Percentiles rank a stretch among this genome's conserved stretches.
Evolutionary conservation across 176 grass and related monocot genomes (phyloP).

Genomic region (Oryza punctata): DNA sequence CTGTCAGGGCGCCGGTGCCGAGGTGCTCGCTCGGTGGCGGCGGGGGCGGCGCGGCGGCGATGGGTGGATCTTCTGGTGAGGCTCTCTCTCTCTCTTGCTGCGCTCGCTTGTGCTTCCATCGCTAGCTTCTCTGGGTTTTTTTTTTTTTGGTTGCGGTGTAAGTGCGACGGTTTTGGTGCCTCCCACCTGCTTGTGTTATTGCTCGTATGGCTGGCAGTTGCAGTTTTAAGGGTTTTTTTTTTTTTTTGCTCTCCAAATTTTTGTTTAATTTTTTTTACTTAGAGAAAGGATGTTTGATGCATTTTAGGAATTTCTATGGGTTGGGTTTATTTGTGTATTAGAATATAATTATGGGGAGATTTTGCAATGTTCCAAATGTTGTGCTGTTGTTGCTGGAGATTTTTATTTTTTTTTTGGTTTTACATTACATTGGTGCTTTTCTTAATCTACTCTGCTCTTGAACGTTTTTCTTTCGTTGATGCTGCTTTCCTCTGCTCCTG

Average conservation of each 20-base stretch:
- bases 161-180: background rate
- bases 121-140: too few relatives aligned
- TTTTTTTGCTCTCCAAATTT: too few relatives aligned
- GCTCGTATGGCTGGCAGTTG: too few relatives aligned
- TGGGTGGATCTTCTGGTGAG: constrained; percentile 49
- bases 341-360: background rate
- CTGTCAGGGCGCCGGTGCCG: constrained; percentile 35
- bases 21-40: constrained; percentile 27
- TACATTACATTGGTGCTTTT: background rate
- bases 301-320: background rate
- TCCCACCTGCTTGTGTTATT: background rate
- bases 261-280: background rate
- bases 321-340: background rate
- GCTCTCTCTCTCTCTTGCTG: background rate
- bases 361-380: background rate
- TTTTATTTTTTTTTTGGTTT: too few relatives aligned
- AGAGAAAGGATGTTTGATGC: background rate
- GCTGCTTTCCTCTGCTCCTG: background rate
- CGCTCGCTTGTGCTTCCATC: too few relatives aligned
- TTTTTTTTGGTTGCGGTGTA: background rate
- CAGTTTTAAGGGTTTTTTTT: background rate
- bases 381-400: background rate
- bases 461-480: background rate
- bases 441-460: background rate
- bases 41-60: background rate